phyloP scores from a whole-genome alignment of 1,284 basidiomycete genomes.

The Megacollybia platyphylla region DNA sequence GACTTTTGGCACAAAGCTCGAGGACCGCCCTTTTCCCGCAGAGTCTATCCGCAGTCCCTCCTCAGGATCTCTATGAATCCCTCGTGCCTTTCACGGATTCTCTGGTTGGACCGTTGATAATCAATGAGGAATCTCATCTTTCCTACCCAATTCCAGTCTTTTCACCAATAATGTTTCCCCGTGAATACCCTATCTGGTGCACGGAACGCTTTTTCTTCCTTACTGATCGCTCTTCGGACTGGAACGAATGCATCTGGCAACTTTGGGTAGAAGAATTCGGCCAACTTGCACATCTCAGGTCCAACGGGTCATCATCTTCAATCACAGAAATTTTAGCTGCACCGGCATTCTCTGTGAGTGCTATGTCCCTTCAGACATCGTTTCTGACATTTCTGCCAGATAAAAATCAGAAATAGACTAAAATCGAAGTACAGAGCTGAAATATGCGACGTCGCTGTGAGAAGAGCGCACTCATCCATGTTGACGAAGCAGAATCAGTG shows the following conservation, averaged over 20 bases:
- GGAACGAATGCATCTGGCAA: constrained; percentile 62
- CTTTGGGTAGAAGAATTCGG: constrained; percentile 44
- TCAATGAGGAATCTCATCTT: constrained; percentile 16
- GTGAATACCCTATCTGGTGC: constrained; percentile 47
- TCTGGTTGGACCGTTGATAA: constrained; percentile 12
- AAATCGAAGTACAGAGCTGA: constrained; percentile 37
- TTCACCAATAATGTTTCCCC: constrained; percentile 34
- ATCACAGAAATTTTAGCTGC: constrained; percentile 5
- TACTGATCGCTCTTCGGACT: constrained; percentile 34
- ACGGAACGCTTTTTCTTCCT: constrained; percentile 41
- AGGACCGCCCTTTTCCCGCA: constrained; percentile 41
- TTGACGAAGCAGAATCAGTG: constrained; percentile 21
- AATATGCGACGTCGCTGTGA: constrained; percentile 36
- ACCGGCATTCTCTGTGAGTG: constrained; percentile 4
- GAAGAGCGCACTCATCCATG: constrained; percentile 13
- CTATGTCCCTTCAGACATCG: not conserved
- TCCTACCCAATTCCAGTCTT: constrained; percentile 22
- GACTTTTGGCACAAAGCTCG: constrained; percentile 40
- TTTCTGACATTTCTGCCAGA: constrained; percentile 14
- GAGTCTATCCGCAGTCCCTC: constrained; percentile 18
- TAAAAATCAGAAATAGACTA: constrained; percentile 27
- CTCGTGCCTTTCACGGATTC: constrained; percentile 7
- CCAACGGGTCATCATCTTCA: constrained; percentile 12
- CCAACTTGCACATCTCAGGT: constrained; percentile 15
- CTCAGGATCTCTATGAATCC: constrained; percentile 7